Percentiles rank a stretch among this genome's conserved stretches.
Evolutionary conservation across 2,329 filamentous ascomycete species (phyloP).

Genomic region (Aspergillus chevalieri): DNA sequence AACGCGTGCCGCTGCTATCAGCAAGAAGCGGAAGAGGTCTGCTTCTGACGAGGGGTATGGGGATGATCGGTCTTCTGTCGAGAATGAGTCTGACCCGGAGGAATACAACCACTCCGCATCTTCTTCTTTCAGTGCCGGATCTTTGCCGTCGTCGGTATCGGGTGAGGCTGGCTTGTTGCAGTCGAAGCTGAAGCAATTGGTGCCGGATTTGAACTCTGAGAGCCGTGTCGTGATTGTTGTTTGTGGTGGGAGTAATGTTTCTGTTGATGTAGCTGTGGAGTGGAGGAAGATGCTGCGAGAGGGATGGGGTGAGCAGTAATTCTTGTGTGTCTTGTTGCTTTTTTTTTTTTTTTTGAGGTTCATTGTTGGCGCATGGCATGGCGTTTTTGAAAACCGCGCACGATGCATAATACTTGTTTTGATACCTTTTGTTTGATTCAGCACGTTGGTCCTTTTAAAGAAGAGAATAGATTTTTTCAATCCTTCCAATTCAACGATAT

Average conservation of each 20-base stretch:
- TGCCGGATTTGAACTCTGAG: conserved; percentile 57
- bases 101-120: background rate
- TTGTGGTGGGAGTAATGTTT: conserved; percentile 70
- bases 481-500: no score
- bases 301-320: conserved; percentile 25
- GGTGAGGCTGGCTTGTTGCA: conserved; percentile 5
- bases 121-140: background rate
- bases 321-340: background rate
- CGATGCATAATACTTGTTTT: no score
- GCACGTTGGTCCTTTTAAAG: no score
- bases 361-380: background rate
- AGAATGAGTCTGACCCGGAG: conserved; percentile 12
- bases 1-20: conserved; percentile 1
- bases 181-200: conserved; percentile 51
- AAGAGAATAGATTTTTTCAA: no score
- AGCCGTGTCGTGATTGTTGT: conserved; percentile 78
- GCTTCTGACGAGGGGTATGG: conserved; percentile 29
- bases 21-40: conserved; percentile 26
- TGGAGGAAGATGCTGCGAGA: conserved; percentile 47
- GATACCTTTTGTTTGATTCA: no score
- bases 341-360: background rate
- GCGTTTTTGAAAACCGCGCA: background rate
- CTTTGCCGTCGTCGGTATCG: conserved; percentile 1
- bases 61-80: conserved; percentile 27
- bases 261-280: conserved; percentile 53